Evolutionary conservation across 345 rosid species (phyloP), one percentile per base, ranked within the genome.

Genomic region (Kandelia obovata): DNA sequence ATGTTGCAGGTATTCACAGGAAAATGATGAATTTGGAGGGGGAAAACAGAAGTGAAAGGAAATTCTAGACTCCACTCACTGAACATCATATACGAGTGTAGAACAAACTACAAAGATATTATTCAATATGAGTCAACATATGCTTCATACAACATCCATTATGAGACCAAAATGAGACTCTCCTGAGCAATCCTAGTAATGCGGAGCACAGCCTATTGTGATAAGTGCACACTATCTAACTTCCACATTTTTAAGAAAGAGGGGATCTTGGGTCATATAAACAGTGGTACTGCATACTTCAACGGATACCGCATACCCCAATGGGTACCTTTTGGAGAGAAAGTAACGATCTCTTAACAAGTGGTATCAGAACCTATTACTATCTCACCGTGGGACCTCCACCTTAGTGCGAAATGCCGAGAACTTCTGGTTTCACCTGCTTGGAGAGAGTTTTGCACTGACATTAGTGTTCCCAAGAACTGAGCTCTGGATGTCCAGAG

Each of bases 381-480:
- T 61, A 21, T 21, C 21, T 21, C 21, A 21, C 21, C 0, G 21
- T 21, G 21, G 21, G 21, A 21, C 21, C 21, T 21, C 21, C 21
- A 21, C 21, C 21, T 21, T 21, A 21, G 0, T 21, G 21, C 21
- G 21, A 21, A 21, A 21, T 21, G 21, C 21, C 21, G 21, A 21
- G 21, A 21, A 21, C 0, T 21, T 21, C 21, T 21, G 21, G 21
- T 21, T 21, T 21, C 21, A 21, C 21, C 21, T 21, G 21, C 21
- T 21, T 0, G 92, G 88, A 37, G 92, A 83, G 70, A 93, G 90
- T 61, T 93, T 90, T 58, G 96, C 21, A 89, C 32, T 79, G 89
- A 59, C 98, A 93, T 68, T 90, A 90, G 61, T 77, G 73, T 76
- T 89, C 96, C 98, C 98, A 90, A 51, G 92, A 79, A 62, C 71